Percentiles rank a stretch among this genome's conserved stretches.
phyloP scores from a whole-genome alignment of 139 green algal genomes.

The Asterochloris erici region DNA sequence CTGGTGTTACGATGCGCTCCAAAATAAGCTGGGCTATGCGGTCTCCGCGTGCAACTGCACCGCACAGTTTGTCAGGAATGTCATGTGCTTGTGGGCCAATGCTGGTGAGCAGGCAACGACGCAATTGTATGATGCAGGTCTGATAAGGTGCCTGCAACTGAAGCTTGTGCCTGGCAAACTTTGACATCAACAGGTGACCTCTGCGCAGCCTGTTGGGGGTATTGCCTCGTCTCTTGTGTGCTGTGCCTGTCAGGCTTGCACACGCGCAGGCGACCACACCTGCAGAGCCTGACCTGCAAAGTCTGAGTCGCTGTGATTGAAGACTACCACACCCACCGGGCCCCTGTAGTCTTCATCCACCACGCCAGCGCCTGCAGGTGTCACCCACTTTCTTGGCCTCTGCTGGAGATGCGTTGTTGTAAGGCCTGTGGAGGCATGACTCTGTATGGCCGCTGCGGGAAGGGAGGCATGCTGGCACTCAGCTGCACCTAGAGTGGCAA shows the following conservation, averaged over 20 bases:
- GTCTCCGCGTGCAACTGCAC: constrained; percentile 82
- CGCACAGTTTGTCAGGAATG: not conserved
- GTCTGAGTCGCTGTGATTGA: constrained; percentile 91
- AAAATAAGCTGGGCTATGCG: constrained; percentile 95
- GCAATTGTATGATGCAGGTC: not conserved
- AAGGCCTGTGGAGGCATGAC: no score
- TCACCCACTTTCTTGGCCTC: no score
- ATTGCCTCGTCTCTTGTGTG: not conserved
- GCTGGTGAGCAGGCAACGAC: not conserved
- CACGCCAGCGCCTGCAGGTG: constrained; percentile 77
- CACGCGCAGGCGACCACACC: not conserved
- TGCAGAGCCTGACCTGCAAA: constrained; percentile 64
- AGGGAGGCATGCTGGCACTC: no score
- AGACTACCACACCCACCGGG: constrained; percentile 91
- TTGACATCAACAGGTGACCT: not conserved
- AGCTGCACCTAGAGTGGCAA: no score
- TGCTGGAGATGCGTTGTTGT: no score
- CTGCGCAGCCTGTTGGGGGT: not conserved
- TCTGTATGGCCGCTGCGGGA: no score
- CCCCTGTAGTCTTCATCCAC: constrained; percentile 98
- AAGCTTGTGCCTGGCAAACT: no score
- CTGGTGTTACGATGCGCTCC: constrained; percentile 90
- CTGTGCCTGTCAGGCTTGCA: not conserved
- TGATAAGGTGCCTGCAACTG: no score
- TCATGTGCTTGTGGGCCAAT: not conserved